Percentiles rank a stretch among this genome's conserved stretches.
Evolutionary conservation across 2,329 filamentous ascomycete species (phyloP).

Genomic region (Fusarium graminum): DNA sequence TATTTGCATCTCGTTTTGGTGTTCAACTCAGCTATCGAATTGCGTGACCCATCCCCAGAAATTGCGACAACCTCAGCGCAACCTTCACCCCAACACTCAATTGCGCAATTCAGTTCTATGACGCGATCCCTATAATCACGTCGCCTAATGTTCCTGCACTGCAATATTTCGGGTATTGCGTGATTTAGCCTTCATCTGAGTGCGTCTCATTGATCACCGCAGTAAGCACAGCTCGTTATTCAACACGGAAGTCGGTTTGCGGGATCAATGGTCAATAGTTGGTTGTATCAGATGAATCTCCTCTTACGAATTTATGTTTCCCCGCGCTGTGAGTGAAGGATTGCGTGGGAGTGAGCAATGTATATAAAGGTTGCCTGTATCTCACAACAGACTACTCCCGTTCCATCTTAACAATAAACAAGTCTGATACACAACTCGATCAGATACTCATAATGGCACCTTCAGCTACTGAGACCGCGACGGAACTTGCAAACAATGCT

Average conservation of each 20-base stretch:
- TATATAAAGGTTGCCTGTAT: constrained; percentile 35
- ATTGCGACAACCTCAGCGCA: constrained; percentile 43
- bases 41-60: constrained; percentile 46
- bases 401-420: background rate
- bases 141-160: background rate
- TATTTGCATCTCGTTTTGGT: background rate
- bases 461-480: constrained; percentile 44
- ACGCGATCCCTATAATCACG: background rate
- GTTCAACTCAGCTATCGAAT: constrained; percentile 21
- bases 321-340: constrained; percentile 21
- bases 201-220: constrained; percentile 13
- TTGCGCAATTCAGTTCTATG: constrained; percentile 40
- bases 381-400: background rate
- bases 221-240: constrained; percentile 21
- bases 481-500: constrained; percentile 23
- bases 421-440: background rate
- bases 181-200: constrained; percentile 31
- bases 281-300: constrained; percentile 19
- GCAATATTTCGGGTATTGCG: constrained; percentile 33
- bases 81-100: constrained; percentile 20
- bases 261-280: background rate
- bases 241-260: constrained; percentile 10
- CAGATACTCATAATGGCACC: constrained; percentile 39
- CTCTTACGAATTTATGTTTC: constrained; percentile 10
- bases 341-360: background rate